Conservation (phyloP, 1,284 basidiomycete genomes). For the Inonotus obliquus region DNA sequence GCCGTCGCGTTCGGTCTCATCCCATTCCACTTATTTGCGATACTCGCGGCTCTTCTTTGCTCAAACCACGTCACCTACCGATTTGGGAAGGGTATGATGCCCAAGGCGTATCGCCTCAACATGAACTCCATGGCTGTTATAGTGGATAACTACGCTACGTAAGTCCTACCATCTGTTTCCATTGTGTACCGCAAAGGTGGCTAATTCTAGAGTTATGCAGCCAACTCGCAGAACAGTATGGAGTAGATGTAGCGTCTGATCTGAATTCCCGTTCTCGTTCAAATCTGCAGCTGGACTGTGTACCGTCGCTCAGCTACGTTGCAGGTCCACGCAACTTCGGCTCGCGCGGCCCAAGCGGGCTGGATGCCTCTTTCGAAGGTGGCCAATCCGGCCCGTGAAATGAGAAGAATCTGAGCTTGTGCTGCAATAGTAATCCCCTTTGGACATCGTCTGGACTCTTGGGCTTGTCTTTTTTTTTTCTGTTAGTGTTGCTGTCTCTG, state of each 20-base stretch:
- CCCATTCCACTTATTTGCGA: constrained; percentile 50
- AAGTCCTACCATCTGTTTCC: constrained; percentile 23
- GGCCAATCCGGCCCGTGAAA: no score
- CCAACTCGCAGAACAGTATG: constrained; percentile 49
- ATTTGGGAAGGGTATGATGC: constrained; percentile 75
- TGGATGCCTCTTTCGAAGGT: no score
- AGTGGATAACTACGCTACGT: constrained; percentile 68
- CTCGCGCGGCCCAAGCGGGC: no score
- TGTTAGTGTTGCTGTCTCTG: no score
- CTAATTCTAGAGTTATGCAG: constrained; percentile 25
- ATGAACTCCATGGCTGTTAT: constrained; percentile 61
- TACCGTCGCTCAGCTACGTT: not conserved
- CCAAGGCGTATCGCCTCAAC: constrained; percentile 63
- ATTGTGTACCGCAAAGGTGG: not conserved
- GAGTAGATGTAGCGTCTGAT: constrained; percentile 39
- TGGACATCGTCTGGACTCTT: no score
- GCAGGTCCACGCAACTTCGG: not conserved
- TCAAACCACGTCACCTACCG: constrained; percentile 71
- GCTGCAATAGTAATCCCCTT: no score
- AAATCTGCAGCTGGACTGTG: not conserved
- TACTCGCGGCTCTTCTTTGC: constrained; percentile 53
- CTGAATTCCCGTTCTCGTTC: constrained; percentile 27
- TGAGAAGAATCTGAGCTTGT: no score
- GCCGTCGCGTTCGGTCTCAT: constrained; percentile 52
- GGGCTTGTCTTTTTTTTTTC: no score